Conservation (phyloP, 805 yeast species). For the Sungouiella blattae region DNA sequence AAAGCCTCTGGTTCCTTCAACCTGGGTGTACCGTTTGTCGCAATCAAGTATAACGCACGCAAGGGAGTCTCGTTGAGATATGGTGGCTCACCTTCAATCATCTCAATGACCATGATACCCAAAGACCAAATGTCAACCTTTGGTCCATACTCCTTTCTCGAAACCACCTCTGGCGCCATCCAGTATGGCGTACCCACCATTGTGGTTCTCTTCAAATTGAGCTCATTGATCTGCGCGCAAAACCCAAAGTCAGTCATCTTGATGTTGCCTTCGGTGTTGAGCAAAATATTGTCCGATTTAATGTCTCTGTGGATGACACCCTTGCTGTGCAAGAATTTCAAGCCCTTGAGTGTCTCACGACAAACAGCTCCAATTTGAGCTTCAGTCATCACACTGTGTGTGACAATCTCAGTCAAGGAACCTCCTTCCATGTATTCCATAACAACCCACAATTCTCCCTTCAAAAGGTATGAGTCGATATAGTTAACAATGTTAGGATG, state of each 20-base stretch:
- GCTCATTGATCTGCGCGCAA: conserved; percentile 86
- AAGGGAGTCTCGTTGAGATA: conserved; percentile 94
- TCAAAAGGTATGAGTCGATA: conserved; percentile 39
- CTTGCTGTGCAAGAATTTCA: conserved; percentile 81
- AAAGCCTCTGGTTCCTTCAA: conserved; percentile 84
- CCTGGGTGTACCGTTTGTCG: conserved; percentile 94
- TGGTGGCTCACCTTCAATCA: conserved; percentile 99
- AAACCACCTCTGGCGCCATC: conserved; percentile 99
- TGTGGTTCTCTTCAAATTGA: conserved; percentile 84
- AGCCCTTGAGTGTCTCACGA: conserved; percentile 82
- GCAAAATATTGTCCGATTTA: conserved; percentile 87
- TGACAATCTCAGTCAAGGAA: conserved; percentile 89
- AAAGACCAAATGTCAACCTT: conserved; percentile 97
- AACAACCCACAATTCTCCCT: conserved; percentile 88
- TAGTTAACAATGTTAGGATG: conserved; percentile 19
- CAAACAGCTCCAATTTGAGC: conserved; percentile 95
- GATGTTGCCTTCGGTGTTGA: conserved; percentile 81
- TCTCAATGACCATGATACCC: conserved; percentile 97
- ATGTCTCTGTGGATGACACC: conserved; percentile 96
- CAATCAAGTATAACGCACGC: conserved; percentile 88
- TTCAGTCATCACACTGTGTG: conserved; percentile 85
- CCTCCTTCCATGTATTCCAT: conserved; percentile 99
- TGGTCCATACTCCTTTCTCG: conserved; percentile 91
- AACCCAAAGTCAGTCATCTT: conserved; percentile 95
- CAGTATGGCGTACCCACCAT: conserved; percentile 99